Evolutionary conservation across 306 rosid genomes (phyloP), one percentile per base, ranked within the genome.

Genomic region (Cyamopsis tetragonoloba): DNA sequence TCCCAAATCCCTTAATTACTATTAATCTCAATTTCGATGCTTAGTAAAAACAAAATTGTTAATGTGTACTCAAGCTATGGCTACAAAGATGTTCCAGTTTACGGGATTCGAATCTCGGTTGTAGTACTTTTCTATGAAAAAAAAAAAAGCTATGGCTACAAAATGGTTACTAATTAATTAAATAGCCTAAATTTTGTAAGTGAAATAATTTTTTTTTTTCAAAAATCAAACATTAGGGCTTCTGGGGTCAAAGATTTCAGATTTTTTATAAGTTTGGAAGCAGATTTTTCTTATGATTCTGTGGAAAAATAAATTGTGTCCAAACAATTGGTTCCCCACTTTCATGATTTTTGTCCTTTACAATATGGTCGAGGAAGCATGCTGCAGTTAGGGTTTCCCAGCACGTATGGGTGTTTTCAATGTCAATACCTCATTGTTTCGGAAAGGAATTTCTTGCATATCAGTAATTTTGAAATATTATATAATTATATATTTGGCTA

Each of bases 381-480:
- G 48, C 8, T 62, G 31, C 27, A 31, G 31, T 70, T 49, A 72
- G 85, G 80, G 71, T 56, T 80, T 66, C 61, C 43, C 63, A 37
- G 13, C 64, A 12, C 23, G 44, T 43, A 66, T 62, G 41, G 63
- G 10, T 42, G 15, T 48, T 42, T 30, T 22, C 27, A 22, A 37
- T 77, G 50, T 38, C 49, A 53, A 72, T 24, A 20, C 66, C 82
- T 51, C 46, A 39, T 12, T 66, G 51, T 63, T 62, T 31, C 55
- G 62, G 32, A 3, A 41, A 32, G 24, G 1, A 44, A 62, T 12
- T 60, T 79, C 20, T 41, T 38, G 60, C 26, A 15, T 10, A 46
- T 4, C 35, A 46, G 19, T 19, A n/a, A n/a, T 50, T 39, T 18
- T 69, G 32, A 53, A 68, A 27, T 61, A 53, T 35, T 70, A 13